A percentile compares a stretch with the other conserved stretches of the same genome.
phyloP scores from a whole-genome alignment of 306 rosid genomes.

The Quercus parvula region DNA sequence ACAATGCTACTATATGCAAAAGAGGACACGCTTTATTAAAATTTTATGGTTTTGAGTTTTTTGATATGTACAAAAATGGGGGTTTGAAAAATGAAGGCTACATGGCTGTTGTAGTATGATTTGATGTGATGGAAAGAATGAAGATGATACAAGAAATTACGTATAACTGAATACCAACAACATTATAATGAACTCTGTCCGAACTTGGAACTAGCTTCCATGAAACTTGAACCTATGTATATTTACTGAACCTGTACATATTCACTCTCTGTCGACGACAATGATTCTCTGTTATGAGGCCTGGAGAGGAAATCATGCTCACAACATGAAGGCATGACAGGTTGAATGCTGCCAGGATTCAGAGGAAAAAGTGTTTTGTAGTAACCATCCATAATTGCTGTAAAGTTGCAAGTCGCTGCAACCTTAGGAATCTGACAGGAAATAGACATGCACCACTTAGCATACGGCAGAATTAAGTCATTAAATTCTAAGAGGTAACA shows the following conservation, averaged over 20 bases:
- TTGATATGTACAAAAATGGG: no score
- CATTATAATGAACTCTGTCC: background rate
- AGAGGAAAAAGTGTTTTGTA: slow-evolving; percentile 77
- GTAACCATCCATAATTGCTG: slow-evolving; percentile 80
- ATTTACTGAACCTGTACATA: background rate
- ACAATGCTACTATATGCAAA: no score
- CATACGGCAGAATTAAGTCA: background rate
- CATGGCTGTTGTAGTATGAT: background rate
- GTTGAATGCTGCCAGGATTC: slow-evolving; percentile 82
- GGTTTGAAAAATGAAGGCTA: no score
- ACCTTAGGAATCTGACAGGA: slow-evolving; percentile 72
- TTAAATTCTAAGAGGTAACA: background rate
- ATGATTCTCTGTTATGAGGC: slow-evolving; percentile 59
- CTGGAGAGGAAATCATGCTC: slow-evolving; percentile 44
- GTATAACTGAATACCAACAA: background rate
- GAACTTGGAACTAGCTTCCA: background rate
- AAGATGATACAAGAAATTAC: background rate
- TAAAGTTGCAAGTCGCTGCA: slow-evolving; percentile 71
- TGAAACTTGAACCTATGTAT: background rate
- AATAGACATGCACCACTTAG: background rate
- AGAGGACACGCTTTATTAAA: no score
- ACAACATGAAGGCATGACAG: slow-evolving; percentile 52
- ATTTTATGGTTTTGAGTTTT: no score
- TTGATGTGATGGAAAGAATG: background rate
- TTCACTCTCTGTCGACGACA: slow-evolving; percentile 18